Percentiles rank a stretch among this genome's conserved stretches.
Evolutionary conservation across 116 monocot species (phyloP).

Genomic region (Posidonia oceanica): DNA sequence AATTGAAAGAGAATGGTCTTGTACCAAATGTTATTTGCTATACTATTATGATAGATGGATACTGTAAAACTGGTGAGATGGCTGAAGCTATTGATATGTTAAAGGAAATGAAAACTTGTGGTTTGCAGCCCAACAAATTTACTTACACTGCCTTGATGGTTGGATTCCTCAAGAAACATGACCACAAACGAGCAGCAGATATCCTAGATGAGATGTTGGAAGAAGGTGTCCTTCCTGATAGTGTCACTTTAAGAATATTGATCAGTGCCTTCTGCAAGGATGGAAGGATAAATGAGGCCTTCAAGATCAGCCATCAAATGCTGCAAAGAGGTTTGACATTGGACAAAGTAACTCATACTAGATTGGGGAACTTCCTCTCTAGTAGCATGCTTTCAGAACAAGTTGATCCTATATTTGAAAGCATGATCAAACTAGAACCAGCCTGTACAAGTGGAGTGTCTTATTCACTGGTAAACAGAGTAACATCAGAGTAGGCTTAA

Average conservation of each 20-base stretch:
- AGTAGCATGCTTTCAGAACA: slow-evolving; percentile 3
- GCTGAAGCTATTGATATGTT: slow-evolving; percentile 42
- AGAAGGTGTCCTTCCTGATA: slow-evolving; percentile 33
- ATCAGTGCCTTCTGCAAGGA: slow-evolving; percentile 57
- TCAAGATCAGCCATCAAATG: slow-evolving; percentile 5
- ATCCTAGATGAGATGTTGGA: slow-evolving; percentile 37
- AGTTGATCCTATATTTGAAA: neutral
- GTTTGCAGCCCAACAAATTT: slow-evolving; percentile 38
- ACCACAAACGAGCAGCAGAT: slow-evolving; percentile 18
- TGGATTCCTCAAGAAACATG: slow-evolving; percentile 30
- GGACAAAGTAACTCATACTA: neutral
- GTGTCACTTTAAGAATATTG: slow-evolving; percentile 34
- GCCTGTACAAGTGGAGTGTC: too few species aligned
- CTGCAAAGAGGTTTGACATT: neutral
- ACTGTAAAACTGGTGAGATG: slow-evolving; percentile 38
- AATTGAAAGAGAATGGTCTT: slow-evolving; percentile 40
- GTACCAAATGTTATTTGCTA: slow-evolving; percentile 60
- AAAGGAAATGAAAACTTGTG: slow-evolving; percentile 40
- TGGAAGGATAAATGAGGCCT: slow-evolving; percentile 38
- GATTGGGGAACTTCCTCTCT: neutral
- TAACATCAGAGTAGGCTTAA: too few species aligned
- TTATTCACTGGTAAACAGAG: too few species aligned
- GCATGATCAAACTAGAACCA: too few species aligned
- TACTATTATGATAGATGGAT: slow-evolving; percentile 67
- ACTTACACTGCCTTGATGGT: slow-evolving; percentile 52